Base-by-base conservation (phyloP, 78 protist genomes). In the Cyanophora paradoxa region DNA sequence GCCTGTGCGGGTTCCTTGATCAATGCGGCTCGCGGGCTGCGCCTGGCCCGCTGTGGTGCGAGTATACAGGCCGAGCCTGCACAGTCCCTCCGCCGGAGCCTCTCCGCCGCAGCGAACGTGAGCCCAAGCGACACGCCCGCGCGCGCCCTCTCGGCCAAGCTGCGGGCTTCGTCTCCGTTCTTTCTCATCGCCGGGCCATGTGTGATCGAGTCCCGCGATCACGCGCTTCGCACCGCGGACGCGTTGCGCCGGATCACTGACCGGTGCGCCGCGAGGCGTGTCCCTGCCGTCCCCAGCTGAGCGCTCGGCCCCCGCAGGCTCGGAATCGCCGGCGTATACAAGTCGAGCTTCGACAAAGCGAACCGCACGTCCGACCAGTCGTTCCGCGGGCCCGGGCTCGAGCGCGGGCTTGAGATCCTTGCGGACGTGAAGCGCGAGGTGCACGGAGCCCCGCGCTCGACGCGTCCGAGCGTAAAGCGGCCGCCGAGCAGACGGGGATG, bases 271-370 rank as follows among this genome's bases (percentile, higher is more conserved):
- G 59, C 37, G 22, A 8, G 13, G 40, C 20, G 20, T n/a, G 36
- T 57, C 7, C 26, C 26, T 33, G 26, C 20, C 36, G 63, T 57
- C 7, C 17, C 65, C 6, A 17, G 34, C 65, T 19, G 65, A 16
- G 14, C 34, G 24, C 14, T 17, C 44, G 14, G 65, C 44, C 65
- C 6, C 65, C n/a, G 17, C 63, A 57, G 30, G 11, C 17, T 57
- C 39, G 39, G 13, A 57, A 22, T 10, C 13, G 63, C 58, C n/a
- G 0, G 41, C 42, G 41, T 68, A 2, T 48, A 19, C 31, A 68
- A 71, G 50, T 11, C 67, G 5, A 39, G 57, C 26, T 71, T 54
- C 50, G 76, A 71, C 76, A 71, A 71, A 22, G 76, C 76, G 19
- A 71, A 71, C 37, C 63, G 76, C 2, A 71, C 76, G 33, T 34